Base-by-base conservation (phyloP, 192 early-diverging fungal genomes). In the Chytriomyces confervae region DNA sequence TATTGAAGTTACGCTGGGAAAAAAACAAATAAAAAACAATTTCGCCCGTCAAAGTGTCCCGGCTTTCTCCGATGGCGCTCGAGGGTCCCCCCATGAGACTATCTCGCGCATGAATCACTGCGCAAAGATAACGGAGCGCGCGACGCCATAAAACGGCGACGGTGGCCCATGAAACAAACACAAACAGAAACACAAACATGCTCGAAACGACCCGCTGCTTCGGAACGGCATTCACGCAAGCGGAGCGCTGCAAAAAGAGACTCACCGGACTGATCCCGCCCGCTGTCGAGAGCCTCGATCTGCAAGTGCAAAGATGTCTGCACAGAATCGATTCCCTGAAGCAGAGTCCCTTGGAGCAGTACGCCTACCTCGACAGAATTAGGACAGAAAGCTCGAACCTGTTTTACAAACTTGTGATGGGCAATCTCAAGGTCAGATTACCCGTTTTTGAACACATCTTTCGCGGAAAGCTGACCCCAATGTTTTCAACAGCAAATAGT, bases 361-460 rank as follows among this genome's bases (percentile, higher is more conserved):
- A 95, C 80, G 89, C 92, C 49, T 96, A 94, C 83, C 84, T 97
- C 80, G 89, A 92, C 63, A 89, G 92, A 82, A 86, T 97, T 80
- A 88, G 92, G 76, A 93, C 89, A 77, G 93, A 93, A 68, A 90
- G 96, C 81, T 70, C 87, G 61, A 86, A 87, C 66, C 86, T 97
- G 70, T 97, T 97, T 84, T 97, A 97, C 82, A 86, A 89, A 60
- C 74, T 95, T 61, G 82, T 96, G 62, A 80, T 88, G 61, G 86
- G 91, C 45, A 87, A 97, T 69, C 86, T 84, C 50, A 75, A 72
- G 29, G 67, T 49, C 2, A 57, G 23, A 9, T 57, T 18, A 4
- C 10, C 57, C 3, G 1, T 16, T 44, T 9, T 60, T 36, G 27
- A 57, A 27, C 16, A 5, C 3, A 5, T 36, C n/a, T 18, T 16